Evolutionary conservation across 1,284 basidiomycete genomes (phyloP).

Genomic region (Cryptococcus sp.): DNA sequence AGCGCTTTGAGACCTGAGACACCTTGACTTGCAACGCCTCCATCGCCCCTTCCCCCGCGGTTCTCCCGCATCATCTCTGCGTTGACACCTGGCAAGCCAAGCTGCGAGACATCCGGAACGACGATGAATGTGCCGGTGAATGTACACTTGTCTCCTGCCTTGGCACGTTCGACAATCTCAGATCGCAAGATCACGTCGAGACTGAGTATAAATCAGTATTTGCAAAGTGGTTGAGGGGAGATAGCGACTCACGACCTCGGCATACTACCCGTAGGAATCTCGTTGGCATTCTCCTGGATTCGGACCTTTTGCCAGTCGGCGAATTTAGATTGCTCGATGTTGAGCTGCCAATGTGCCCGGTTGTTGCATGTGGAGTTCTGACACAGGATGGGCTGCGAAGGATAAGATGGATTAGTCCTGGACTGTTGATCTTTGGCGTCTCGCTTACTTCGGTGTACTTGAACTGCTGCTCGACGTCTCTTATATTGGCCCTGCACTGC

Average conservation of each 20-base stretch:
- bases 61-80: conserved; percentile 89
- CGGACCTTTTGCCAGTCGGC: conserved; percentile 99
- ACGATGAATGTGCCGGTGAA: conserved; percentile 99
- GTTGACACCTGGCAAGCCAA: conserved; percentile 93
- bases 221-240: background rate
- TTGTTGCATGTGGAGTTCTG: conserved; percentile 93
- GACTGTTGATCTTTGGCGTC: conserved; percentile 6
- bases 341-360: conserved; percentile 85
- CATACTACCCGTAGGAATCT: conserved; percentile 98
- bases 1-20: conserved; percentile 92
- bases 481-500: conserved; percentile 80
- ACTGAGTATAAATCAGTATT: conserved; percentile 44
- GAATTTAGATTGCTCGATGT: conserved; percentile 95
- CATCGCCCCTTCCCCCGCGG: conserved; percentile 65
- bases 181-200: conserved; percentile 93
- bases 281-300: conserved; percentile 98
- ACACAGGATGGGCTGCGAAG: conserved; percentile 78
- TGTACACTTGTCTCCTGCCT: conserved; percentile 97
- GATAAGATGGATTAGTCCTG: background rate
- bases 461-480: conserved; percentile 98
- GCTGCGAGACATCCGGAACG: conserved; percentile 95
- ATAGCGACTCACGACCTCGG: conserved; percentile 64
- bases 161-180: conserved; percentile 95
- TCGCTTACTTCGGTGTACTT: conserved; percentile 89
- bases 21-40: conserved; percentile 77